Evolutionary conservation across 805 yeast species (phyloP), one percentile per base, ranked within the genome.

Genomic region (Yarrowia sp.): DNA sequence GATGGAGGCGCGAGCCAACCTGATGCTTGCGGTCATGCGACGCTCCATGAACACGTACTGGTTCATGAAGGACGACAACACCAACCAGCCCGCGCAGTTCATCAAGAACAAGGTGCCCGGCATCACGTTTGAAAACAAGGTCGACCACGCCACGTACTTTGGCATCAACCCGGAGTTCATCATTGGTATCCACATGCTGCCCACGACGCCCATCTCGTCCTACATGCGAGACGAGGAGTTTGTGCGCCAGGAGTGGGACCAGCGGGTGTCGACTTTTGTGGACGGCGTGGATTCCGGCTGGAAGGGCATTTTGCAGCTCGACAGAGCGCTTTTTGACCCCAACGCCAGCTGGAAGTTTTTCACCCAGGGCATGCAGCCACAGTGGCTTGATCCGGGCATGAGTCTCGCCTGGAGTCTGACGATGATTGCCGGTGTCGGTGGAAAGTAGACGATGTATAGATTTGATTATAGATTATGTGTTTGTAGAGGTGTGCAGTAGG

Each of bases 381-480:
- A 73, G 5, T 80, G 80, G 66, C 81, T 92, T 58, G 97, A 92
- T 69, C 82, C 83, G 60, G 97, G 97, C 0, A 92, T 90, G 81
- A 84, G 93, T 22, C 76, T 85, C 63, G 86, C 97, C 0, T 91
- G 97, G 96, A 84, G 90, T 13, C 76, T 91, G 65, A 84, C 96
- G 0, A 89, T 81, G 67, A 78, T 88, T 53, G 96, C 71, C 3
- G 67, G 67, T 2, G 64, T 68, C 13, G 62, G 62, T 0, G 53
- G 61, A 1, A 25, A 25, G 13, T 53, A 51, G 38, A 6, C 14
- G 16, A 31, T 22, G 27, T 9, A 7, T 25, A 25, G 27, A 25
- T 25, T 25, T 25, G 27, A 16, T 35, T 16, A 16, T 35, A 35
- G 38, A 35, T 9, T 18, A 16, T n/a, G n/a, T n/a, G n/a, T n/a